Percentiles rank a stretch among this genome's conserved stretches.
Evolutionary conservation across 768 basidiomycete genomes (phyloP).

Genomic region (Phanerodontia chrysosporium): DNA sequence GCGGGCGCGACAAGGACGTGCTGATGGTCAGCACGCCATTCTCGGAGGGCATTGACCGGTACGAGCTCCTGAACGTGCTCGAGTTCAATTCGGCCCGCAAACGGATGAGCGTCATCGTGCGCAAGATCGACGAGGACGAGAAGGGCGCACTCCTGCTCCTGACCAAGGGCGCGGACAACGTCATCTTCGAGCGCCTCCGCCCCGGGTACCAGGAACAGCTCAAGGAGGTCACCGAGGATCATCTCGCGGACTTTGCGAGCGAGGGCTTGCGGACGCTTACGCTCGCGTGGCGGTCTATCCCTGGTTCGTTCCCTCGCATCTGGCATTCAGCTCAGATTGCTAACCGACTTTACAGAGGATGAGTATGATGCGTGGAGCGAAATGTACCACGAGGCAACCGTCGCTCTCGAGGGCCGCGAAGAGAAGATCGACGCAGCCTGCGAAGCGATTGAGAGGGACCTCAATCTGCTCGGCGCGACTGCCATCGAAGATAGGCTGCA

Average conservation of each 20-base stretch:
- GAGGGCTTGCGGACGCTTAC: slow-evolving; percentile 90
- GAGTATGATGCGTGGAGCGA: slow-evolving; percentile 79
- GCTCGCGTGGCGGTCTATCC: slow-evolving; percentile 84
- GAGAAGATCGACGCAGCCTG: slow-evolving; percentile 72
- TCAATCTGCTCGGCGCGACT: slow-evolving; percentile 87
- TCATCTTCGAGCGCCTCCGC: slow-evolving; percentile 89
- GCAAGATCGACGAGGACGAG: slow-evolving; percentile 59
- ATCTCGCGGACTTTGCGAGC: slow-evolving; percentile 84
- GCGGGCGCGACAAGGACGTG: slow-evolving; percentile 80
- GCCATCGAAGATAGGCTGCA: slow-evolving; percentile 98
- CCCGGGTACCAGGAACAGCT: slow-evolving; percentile 57
- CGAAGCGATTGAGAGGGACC: slow-evolving; percentile 75
- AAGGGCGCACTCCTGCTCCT: slow-evolving; percentile 70
- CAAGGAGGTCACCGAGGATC: slow-evolving; percentile 72
- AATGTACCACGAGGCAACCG: slow-evolving; percentile 75
- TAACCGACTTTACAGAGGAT: slow-evolving; percentile 43
- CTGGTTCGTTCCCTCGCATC: slow-evolving; percentile 37
- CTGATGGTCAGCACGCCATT: slow-evolving; percentile 80
- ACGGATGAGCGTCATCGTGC: slow-evolving; percentile 90
- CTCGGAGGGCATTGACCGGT: slow-evolving; percentile 60
- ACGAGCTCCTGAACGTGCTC: slow-evolving; percentile 88
- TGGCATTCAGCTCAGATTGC: neutral
- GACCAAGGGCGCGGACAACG: slow-evolving; percentile 93
- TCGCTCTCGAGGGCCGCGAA: slow-evolving; percentile 78
- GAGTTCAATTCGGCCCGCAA: slow-evolving; percentile 94